These are phyloP conservation scores for Fusarium dlaminii DNA, from an alignment of 2,329 filamentous ascomycete species.

Conservation along the genomic window DNA sequence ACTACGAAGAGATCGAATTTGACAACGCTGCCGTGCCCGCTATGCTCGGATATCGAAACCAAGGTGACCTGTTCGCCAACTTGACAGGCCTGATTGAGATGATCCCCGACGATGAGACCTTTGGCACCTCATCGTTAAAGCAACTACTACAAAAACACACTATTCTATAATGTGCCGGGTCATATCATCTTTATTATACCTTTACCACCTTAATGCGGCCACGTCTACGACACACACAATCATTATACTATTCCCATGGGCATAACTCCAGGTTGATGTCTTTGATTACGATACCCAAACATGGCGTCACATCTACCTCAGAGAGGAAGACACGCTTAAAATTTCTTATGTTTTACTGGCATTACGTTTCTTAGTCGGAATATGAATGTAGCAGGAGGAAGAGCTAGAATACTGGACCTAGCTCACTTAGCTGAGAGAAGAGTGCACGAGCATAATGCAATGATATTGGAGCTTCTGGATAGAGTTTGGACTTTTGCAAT, in stretches of 20 bases:
- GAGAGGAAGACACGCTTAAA: slow-evolving; percentile 21
- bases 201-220: slow-evolving; percentile 40
- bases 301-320: slow-evolving; percentile 9
- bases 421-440: slow-evolving; percentile 8
- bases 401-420: slow-evolving; percentile 9
- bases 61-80: slow-evolving; percentile 90
- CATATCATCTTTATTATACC: slow-evolving; percentile 12
- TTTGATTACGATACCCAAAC: slow-evolving; percentile 42
- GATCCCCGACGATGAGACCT: slow-evolving; percentile 75
- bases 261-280: slow-evolving; percentile 15
- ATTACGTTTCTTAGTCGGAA: slow-evolving; percentile 18
- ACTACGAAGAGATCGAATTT: slow-evolving; percentile 94
- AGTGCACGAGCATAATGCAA: slow-evolving; percentile 22
- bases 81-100: slow-evolving; percentile 87
- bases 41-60: slow-evolving; percentile 85
- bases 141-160: slow-evolving; percentile 62
- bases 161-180: slow-evolving; percentile 55
- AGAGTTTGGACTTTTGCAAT: slow-evolving; percentile 22
- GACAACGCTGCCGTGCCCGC: slow-evolving; percentile 89
- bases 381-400: slow-evolving; percentile 7
- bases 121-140: slow-evolving; percentile 63
- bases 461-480: slow-evolving; percentile 16
- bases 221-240: slow-evolving; percentile 37
- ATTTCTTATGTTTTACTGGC: slow-evolving; percentile 19
- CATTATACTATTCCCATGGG: slow-evolving; percentile 9